Evolutionary conservation across 768 basidiomycete genomes (phyloP).

Genomic region (Saitozyma sp.): DNA sequence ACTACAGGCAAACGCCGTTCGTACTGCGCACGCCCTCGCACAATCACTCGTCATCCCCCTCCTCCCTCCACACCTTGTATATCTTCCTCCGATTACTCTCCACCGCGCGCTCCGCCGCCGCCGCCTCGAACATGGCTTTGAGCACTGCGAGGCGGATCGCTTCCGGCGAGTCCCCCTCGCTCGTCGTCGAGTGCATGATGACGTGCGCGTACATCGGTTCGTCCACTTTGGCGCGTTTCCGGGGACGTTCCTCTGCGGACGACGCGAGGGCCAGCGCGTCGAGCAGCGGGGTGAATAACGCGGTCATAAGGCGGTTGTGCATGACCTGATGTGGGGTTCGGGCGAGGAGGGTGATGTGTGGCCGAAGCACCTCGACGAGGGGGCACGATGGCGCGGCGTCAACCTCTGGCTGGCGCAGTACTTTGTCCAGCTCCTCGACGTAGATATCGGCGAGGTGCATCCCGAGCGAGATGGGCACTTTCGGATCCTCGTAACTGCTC

Average conservation of each 20-base stretch:
- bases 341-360: constrained; percentile 73
- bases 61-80: constrained; percentile 73
- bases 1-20: too few relatives aligned
- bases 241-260: constrained; percentile 33
- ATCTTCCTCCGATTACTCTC: constrained; percentile 80
- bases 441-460: constrained; percentile 90
- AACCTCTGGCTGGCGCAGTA: constrained; percentile 53
- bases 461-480: constrained; percentile 73
- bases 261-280: constrained; percentile 56
- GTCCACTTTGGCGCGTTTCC: constrained; percentile 52
- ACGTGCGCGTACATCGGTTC: constrained; percentile 57
- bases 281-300: constrained; percentile 71
- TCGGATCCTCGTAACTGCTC: constrained; percentile 66
- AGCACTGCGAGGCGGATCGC: constrained; percentile 58
- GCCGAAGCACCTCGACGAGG: constrained; percentile 62
- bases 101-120: constrained; percentile 64
- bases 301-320: constrained; percentile 70
- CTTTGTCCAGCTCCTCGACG: constrained; percentile 78
- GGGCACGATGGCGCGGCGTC: constrained; percentile 57
- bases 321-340: constrained; percentile 65
- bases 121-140: constrained; percentile 67
- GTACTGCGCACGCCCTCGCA: too few relatives aligned
- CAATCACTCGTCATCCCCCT: constrained; percentile 45
- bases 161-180: constrained; percentile 32
- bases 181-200: constrained; percentile 57